Conservation (phyloP, 208 protist genomes). For the Acanthamoeba royreba region DNA sequence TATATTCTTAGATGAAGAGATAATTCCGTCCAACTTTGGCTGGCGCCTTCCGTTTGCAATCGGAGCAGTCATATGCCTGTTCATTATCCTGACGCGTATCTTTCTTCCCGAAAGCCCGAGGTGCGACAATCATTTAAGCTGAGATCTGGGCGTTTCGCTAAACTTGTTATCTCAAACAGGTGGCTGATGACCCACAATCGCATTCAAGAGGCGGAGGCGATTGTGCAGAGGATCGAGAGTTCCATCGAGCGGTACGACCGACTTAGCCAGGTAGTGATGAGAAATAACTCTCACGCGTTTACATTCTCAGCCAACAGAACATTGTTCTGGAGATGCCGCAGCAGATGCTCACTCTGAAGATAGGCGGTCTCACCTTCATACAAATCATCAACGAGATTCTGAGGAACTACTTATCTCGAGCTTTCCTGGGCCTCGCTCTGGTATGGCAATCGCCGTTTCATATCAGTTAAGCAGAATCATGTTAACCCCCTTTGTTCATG, state of each 20-base stretch:
- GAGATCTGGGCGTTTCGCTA: no score
- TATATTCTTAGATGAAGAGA: background rate
- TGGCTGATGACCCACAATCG: conserved; percentile 40
- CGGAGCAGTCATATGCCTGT: background rate
- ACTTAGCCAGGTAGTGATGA: background rate
- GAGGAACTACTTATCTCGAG: background rate
- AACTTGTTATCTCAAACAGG: no score
- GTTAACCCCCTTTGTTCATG: background rate
- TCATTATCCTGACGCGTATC: conserved; percentile 4
- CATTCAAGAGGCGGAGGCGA: background rate
- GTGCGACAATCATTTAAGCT: no score
- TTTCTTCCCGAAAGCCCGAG: conserved; percentile 1
- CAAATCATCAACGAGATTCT: background rate
- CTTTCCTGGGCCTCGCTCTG: background rate
- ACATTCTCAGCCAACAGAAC: background rate
- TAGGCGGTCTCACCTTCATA: background rate
- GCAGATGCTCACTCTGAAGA: conserved; percentile 12
- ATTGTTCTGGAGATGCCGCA: background rate
- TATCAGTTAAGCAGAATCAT: background rate
- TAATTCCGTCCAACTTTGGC: background rate
- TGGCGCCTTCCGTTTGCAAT: conserved; percentile 1
- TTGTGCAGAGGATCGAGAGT: background rate
- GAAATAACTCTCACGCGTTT: background rate
- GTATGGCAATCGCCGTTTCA: no score
- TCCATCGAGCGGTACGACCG: background rate